phyloP scores from a whole-genome alignment of 139 green algal genomes.

The Tetradesmus lagerheimii region DNA sequence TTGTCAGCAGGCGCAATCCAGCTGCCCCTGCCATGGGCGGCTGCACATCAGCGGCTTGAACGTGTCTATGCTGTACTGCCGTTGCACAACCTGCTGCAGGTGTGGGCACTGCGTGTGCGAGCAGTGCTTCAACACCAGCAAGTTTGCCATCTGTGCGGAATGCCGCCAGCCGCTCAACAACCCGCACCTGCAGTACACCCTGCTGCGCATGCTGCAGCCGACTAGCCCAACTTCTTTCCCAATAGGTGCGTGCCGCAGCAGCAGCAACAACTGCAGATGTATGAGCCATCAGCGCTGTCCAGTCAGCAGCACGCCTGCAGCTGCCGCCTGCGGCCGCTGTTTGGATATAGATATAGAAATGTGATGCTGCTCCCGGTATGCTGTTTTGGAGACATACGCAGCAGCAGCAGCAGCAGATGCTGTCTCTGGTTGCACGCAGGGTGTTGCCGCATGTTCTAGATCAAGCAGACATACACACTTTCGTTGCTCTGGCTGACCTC shows the following conservation, averaged over 20 bases:
- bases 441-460: no score
- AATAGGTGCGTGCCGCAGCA: constrained; percentile 1
- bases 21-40: background rate
- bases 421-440: no score
- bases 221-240: constrained; percentile 26
- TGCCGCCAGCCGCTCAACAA: constrained; percentile 21
- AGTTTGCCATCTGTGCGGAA: constrained; percentile 14
- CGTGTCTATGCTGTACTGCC: background rate
- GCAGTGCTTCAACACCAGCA: constrained; percentile 35
- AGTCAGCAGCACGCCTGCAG: background rate
- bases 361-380: no score
- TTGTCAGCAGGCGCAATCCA: no score
- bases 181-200: constrained; percentile 32
- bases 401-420: no score
- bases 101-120: constrained; percentile 28
- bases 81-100: constrained; percentile 1
- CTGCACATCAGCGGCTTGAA: background rate
- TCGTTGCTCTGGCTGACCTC: no score
- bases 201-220: constrained; percentile 29
- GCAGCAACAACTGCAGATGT: background rate
- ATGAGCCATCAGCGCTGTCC: background rate
- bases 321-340: background rate
- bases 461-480: no score
- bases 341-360: no score
- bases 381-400: no score